These are phyloP conservation scores for Chamaenerion angustifolium DNA, from an alignment of 345 rosid genomes.

Conservation along the genomic window DNA sequence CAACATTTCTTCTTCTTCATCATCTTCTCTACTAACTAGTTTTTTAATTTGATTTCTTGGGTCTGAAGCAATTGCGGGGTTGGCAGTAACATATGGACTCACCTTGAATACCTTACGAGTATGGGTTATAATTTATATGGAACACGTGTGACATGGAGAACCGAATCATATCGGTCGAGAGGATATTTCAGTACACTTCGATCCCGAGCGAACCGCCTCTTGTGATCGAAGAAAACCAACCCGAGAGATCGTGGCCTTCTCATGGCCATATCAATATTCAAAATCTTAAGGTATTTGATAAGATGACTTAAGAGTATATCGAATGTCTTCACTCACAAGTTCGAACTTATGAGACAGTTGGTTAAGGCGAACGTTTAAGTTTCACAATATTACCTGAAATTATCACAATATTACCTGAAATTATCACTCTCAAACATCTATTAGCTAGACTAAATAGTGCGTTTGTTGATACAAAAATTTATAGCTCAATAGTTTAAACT, in stretches of 20 bases:
- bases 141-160: slow-evolving; percentile 55
- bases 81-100: slow-evolving; percentile 80
- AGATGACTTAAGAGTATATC: too few relatives aligned
- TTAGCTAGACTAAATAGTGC: too few relatives aligned
- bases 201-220: slow-evolving; percentile 73
- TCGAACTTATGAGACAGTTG: too few relatives aligned
- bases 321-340: too few relatives aligned
- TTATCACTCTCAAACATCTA: too few relatives aligned
- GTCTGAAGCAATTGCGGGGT: slow-evolving; percentile 57
- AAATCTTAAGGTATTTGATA: slow-evolving; percentile 54
- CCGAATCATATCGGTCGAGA: slow-evolving; percentile 77
- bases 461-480: too few relatives aligned
- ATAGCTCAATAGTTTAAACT: too few relatives aligned
- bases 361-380: too few relatives aligned
- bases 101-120: slow-evolving; percentile 58
- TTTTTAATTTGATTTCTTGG: neutral
- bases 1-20: neutral
- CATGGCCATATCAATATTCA: slow-evolving; percentile 40
- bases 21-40: neutral
- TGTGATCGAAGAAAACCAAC: slow-evolving; percentile 38
- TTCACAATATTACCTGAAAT: too few relatives aligned
- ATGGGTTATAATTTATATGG: slow-evolving; percentile 39
- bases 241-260: slow-evolving; percentile 50
- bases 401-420: too few relatives aligned
- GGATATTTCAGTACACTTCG: slow-evolving; percentile 61